Conservation (phyloP, 1,284 basidiomycete genomes). For the Schizopora paradoxa region DNA sequence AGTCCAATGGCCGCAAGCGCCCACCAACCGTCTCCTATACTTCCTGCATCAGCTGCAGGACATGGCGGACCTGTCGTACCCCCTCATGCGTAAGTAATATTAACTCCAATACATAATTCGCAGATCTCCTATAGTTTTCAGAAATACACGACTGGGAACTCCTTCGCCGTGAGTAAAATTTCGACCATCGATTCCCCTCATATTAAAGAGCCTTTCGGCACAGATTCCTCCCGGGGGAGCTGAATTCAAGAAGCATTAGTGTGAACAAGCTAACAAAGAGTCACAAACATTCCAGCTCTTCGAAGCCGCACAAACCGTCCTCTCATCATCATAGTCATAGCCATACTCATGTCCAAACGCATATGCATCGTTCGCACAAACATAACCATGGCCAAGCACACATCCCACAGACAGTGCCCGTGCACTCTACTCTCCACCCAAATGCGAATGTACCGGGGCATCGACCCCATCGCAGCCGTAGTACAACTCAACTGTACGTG, state of each 20-base stretch:
- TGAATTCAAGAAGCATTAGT: too few relatives aligned
- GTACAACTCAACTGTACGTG: background rate
- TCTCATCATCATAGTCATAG: constrained; percentile 5
- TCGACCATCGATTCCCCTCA: too few relatives aligned
- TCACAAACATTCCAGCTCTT: too few relatives aligned
- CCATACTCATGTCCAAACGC: background rate
- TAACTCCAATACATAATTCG: too few relatives aligned
- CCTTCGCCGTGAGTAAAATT: too few relatives aligned
- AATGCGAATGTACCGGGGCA: background rate
- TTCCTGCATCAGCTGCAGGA: background rate
- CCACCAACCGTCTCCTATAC: constrained; percentile 1
- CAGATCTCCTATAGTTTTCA: too few relatives aligned
- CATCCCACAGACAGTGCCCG: constrained; percentile 1
- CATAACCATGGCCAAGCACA: constrained; percentile 3
- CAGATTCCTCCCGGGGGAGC: too few relatives aligned
- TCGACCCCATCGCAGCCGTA: background rate
- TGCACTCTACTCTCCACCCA: too few relatives aligned
- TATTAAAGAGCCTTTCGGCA: too few relatives aligned
- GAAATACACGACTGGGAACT: too few relatives aligned
- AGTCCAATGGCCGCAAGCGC: background rate
- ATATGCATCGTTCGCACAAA: background rate
- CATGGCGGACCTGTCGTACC: constrained; percentile 11
- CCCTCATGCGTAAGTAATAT: constrained; percentile 5
- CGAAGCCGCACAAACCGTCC: too few relatives aligned
- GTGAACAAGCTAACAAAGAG: too few relatives aligned